Base-by-base conservation (phyloP, 1,284 basidiomycete genomes). In the Albatrellus sp. region DNA sequence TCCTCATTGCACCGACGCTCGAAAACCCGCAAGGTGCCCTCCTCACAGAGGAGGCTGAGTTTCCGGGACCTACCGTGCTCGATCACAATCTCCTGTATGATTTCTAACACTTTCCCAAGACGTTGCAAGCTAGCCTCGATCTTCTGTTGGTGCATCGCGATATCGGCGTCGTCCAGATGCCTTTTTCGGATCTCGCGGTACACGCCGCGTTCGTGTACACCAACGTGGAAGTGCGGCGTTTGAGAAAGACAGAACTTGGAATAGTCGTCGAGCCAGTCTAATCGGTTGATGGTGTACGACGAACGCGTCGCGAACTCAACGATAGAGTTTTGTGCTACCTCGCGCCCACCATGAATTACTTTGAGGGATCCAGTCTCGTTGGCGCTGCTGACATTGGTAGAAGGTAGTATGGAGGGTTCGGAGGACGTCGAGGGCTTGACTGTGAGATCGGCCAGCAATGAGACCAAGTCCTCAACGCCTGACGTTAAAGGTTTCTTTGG, bases 321-420 rank as follows among this genome's bases (percentile, higher is more conserved):
- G 40, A 70, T 43, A 32, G 58, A 46, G 2, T 57, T 52, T 36
- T 70, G 68, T 1, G 64, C 57, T 6, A 64, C 56, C 6, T 52
- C 44, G 1, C 43, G 38, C 10, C 58, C 57, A 2, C 49, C 53
- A 10, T 40, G 51, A 20, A 55, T 37, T 37, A 60, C 37, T 13
- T n/a, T 37, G 17, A 44, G 34, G 3, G 35, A 4, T 20, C 7
- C 7, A 24, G 3, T 24, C 4, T 24, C 24, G 35, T 14, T 6
- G 35, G 14, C 35, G 35, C 14, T 9, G 35, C 14, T 9, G 35
- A n/a, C 2, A 19, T 37, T 77, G 72, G 1, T 75, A 75, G 46
- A 79, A 63, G 57, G 68, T 70, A 3, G 77, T 61, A 50, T 77
- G 75, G 0, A 69, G 65, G 51, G 2, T 53, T 59, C 28, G 73